Base-by-base conservation (phyloP, 1,139 yeast species). In the Diutina pseudorugosa region DNA sequence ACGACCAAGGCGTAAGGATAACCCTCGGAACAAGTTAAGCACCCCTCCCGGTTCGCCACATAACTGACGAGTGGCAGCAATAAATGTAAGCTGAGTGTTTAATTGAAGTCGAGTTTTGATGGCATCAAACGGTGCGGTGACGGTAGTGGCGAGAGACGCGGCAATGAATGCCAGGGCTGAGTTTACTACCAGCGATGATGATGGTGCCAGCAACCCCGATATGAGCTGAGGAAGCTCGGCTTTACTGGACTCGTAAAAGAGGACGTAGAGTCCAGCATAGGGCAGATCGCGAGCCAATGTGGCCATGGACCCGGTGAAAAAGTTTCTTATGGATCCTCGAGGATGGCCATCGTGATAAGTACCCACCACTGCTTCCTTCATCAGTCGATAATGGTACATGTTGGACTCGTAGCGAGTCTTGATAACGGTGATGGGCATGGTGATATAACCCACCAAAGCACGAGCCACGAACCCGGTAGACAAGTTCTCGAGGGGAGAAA, bases 361-460 rank as follows among this genome's bases (percentile, higher is more conserved):
- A 12, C 81, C 80, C 45, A 63, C 68, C 1, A 79, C 65, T 0
- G 96, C 94, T 51, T 80, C 83, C 33, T 65, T 60, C 61, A 93
- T 65, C 14, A 95, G 81, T 47, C 71, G 75, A 65, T 90, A 90
- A 51, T 77, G 69, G 67, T 87, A 91, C 54, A 84, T 60, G 52
- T 85, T 85, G 6, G 90, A 83, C 66, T 93, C 98, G 61, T 79
- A 90, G 49, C 98, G 75, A 11, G 95, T 94, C 63, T 93, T 93
- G 50, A 93, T 69, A n/a, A 93, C 82, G 0, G 98, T 93, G n/a
- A 93, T 79, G 0, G 98, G 98, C 98, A 93, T 93, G n/a, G 96
- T 89, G 20, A 87, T 57, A 57, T 85, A 76, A 0, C 98, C 98
- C 4, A 90, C 96, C 1, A 79, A 57, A 0, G 93, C 91, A 54